Evolutionary conservation across 129 eudicot genomes (phyloP).

Genomic region (Escallonia herrerae): DNA sequence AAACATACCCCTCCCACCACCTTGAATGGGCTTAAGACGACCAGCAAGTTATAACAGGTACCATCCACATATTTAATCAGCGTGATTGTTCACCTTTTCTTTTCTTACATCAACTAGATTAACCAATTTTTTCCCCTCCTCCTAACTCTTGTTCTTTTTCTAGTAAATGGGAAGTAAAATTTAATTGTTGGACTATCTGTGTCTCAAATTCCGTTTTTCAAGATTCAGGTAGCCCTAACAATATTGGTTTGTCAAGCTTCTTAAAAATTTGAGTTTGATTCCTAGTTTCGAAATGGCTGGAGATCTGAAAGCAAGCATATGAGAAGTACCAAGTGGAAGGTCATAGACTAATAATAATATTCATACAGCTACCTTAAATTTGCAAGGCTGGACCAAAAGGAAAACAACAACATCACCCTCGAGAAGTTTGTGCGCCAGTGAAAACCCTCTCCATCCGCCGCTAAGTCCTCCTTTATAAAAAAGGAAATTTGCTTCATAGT

Average conservation of each 20-base stretch:
- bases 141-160: too few species aligned
- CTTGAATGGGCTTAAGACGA: too few species aligned
- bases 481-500: constrained; percentile 17
- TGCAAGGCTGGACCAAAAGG: constrained; percentile 19
- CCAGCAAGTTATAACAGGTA: too few species aligned
- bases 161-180: too few species aligned
- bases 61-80: too few species aligned
- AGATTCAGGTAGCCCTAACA: too few species aligned
- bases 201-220: too few species aligned
- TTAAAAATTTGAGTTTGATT: neutral
- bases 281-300: neutral
- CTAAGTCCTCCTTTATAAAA: constrained; percentile 22
- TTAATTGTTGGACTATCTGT: too few species aligned
- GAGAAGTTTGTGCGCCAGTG: constrained; percentile 23
- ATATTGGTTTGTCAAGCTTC: neutral
- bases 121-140: too few species aligned
- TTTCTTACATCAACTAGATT: too few species aligned
- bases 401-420: constrained; percentile 35
- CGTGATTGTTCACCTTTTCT: too few species aligned
- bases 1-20: too few species aligned
- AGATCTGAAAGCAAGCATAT: neutral
- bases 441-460: constrained; percentile 40
- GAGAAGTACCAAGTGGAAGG: neutral
- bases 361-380: constrained; percentile 25
- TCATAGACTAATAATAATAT: neutral